Evolutionary conservation across 2,329 filamentous ascomycete genomes (phyloP), one percentile per base, ranked within the genome.

Genomic region (Aspergillus pseudotamarii): DNA sequence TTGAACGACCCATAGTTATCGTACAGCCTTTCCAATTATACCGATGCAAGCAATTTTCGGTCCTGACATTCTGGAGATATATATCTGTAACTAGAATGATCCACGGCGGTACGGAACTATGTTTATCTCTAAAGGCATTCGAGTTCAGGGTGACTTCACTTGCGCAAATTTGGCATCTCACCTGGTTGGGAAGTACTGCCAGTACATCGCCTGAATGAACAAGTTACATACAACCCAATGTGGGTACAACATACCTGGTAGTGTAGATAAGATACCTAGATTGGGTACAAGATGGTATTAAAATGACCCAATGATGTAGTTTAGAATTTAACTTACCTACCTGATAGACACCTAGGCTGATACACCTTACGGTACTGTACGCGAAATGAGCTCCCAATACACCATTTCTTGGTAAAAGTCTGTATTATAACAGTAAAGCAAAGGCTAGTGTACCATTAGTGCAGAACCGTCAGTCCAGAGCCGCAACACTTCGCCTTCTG

Each of bases 21-120:
- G 71, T 84, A 96, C 94, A 79, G 96, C 91, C 81, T 95, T 93
- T 70, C 95, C 94, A 72, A 99, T 96, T 58, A 98, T 85, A 78
- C 93, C 94, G 72, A 99, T 89, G 76, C 94, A 97, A 78, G 93
- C 94, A 79, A 98, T 95, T 41, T 91, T 92, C 34, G 94, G 90
- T 60, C 78, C 75, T 45, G 82, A 76, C 83, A 86, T 84, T 57
- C 45, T 67, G 53, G 21, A 45, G 51, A 11, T 46, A 34, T 61
- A 12, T 61, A 12, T 26, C 14, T 41, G 30, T 55, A 48, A 21
- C 46, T 56, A 48, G 43, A 28, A 46, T 26, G 16, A 28, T 48
- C 45, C 14, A 16, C 12, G 10, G 23, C 23, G 45, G n/a, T 48
- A 48, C 19, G 14, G 43, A 8, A 9, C 14, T 14, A 4, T 48